These are phyloP conservation scores for Albizia julibrissin DNA, from an alignment of 306 rosid species.

Conservation along the genomic window DNA sequence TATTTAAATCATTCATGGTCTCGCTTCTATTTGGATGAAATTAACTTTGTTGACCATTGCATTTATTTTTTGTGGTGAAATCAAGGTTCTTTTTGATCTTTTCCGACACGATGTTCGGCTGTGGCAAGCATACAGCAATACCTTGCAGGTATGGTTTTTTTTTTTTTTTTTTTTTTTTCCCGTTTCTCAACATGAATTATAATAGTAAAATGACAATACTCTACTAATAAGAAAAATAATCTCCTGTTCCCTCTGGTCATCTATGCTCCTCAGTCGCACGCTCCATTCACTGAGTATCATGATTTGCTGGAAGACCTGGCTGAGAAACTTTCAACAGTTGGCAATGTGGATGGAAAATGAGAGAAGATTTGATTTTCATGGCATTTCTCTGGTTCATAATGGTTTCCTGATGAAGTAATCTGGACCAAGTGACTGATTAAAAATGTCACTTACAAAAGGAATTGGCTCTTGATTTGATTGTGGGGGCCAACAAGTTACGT, in stretches of 20 bases:
- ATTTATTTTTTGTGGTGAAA: conserved; percentile 26
- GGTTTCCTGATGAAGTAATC: conserved; percentile 38
- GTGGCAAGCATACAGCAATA: conserved; percentile 82
- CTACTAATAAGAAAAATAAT: not conserved
- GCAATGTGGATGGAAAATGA: conserved; percentile 47
- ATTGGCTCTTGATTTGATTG: conserved; percentile 31
- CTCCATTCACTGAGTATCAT: conserved; percentile 64
- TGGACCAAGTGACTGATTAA: not conserved
- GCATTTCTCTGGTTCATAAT: conserved; percentile 25
- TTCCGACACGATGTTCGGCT: conserved; percentile 75
- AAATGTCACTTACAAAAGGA: conserved; percentile 23
- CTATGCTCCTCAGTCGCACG: conserved; percentile 57
- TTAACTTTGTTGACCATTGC: conserved; percentile 27
- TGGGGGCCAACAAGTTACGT: conserved; percentile 25
- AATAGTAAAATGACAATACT: conserved; percentile 1
- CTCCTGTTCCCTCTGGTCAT: conserved; percentile 16
- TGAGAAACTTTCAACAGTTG: conserved; percentile 61
- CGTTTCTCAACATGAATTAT: conserved; percentile 4
- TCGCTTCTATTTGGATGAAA: conserved; percentile 11
- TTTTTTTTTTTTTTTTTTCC: conserved; percentile 5
- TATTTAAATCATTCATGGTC: not conserved
- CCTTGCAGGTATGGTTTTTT: conserved; percentile 67
- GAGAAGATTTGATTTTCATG: conserved; percentile 23
- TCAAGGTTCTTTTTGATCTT: conserved; percentile 86
- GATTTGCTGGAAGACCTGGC: conserved; percentile 82